Base-by-base conservation (phyloP, 805 yeast species). In the Kregervanrija delftensis region DNA sequence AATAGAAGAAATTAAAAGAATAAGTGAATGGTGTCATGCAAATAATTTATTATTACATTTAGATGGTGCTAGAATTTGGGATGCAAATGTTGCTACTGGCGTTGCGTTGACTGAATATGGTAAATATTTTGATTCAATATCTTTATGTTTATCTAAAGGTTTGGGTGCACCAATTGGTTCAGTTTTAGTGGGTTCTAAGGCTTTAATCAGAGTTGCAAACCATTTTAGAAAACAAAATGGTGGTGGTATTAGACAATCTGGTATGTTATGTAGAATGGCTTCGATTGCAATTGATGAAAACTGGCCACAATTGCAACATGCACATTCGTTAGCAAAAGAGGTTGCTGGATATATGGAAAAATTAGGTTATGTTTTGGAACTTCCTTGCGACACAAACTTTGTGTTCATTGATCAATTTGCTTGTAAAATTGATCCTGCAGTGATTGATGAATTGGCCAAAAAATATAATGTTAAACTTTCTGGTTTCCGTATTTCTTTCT, bases 101-200 rank as follows among this genome's bases (percentile, higher is more conserved):
- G 69, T 85, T 32, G 66, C 87, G 12, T 64, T 90, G 49, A 65
- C 61, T 13, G 86, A 86, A 56, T 88, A 81, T 62, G 85, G 95
- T 54, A 69, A 73, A 50, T 68, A 80, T 49, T 90, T 89, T 59
- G 97, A 89, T 64, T 80, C 93, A 12, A 85, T 90, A 39, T 86
- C 96, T n/a, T 72, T 90, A 40, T 90, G 97, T 64, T 66, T 90
- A 42, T 87, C 96, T 40, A 90, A 90, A 64, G 82, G 93, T 8
- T 70, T 90, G 56, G 96, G 96, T 48, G 96, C 96, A 1, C 96
- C 97, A 46, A 81, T 90, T 56, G 97, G 97, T 8, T 83, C 95
- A 12, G 78, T 90, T 4, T 70, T 90, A 37, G 96, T 88, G 33
- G 95, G 96, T 37, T 65, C 69, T 37, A 56, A 61, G 32, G 66